Base-by-base conservation (phyloP, 2,329 filamentous ascomycete species). In the Onygenales sp. region DNA sequence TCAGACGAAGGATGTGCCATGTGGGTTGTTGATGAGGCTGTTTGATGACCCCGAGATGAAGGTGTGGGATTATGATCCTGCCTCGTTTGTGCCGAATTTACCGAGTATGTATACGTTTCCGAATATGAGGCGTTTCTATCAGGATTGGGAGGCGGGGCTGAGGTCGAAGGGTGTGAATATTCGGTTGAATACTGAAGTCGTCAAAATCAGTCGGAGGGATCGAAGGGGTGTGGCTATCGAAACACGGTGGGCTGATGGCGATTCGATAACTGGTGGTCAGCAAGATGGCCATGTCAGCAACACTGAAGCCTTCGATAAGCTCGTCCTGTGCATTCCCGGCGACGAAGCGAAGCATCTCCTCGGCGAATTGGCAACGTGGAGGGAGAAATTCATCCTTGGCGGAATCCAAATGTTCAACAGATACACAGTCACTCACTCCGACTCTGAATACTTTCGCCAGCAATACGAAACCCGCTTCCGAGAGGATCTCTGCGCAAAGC, bases 1-100 rank as follows among this genome's bases (percentile, higher is more conserved):
- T 59, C 83, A 87, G 60, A 86, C 85, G 0, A 81, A 85, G 0
- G 82, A 87, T 57, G 85, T 89, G 0, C 82, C 85, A 0, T 80
- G 78, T 42, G 83, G 85, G 27, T 82, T 89, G 36, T 72, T 89
- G 4, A 80, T 84, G 62, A 69, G 80, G 4, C 65, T 84, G 0
- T 83, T 81, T 49, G 71, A 80, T 54, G 77, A 80, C 53, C 78
- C 78, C 0, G 79, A 79, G 52, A 79, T 81, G 74, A 77, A 77
- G 56, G 70, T 84, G 7, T 84, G 80, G 80, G 70, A 79, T 32
- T 83, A 81, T 57, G 79, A 82, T 49, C 61, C 72, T 0, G 73
- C 79, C 45, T 80, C 75, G 0, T 66, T 83, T 2, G 63, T 82
- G 1, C 77, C 75, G 36, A 82, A 78, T 56, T 61, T 76, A 32